phyloP scores from a whole-genome alignment of 495 filamentous ascomycete genomes.

The Penicillium longicatenatum region DNA sequence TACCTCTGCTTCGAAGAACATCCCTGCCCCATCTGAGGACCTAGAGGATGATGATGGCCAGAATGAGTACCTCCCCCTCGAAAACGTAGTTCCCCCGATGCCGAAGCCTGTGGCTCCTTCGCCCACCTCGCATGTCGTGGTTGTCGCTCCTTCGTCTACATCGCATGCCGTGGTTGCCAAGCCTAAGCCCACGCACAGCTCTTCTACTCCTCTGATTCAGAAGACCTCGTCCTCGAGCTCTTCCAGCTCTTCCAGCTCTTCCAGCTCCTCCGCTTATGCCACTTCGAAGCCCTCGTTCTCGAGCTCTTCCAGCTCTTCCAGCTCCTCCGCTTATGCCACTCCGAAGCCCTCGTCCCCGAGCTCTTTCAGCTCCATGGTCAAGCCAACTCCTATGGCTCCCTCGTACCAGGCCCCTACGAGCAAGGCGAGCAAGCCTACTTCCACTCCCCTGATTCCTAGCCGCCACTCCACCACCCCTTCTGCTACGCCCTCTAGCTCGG shows the following conservation, averaged over 20 bases:
- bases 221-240: background rate
- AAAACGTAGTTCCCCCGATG: slow-evolving; percentile 4
- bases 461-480: background rate
- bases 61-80: background rate
- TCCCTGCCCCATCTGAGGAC: background rate
- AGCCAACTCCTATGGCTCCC: background rate
- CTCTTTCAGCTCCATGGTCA: slow-evolving; percentile 8
- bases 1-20: background rate
- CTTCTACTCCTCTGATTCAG: background rate
- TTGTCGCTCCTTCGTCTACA: slow-evolving; percentile 2
- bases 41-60: slow-evolving; percentile 1
- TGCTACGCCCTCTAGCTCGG: slow-evolving; percentile 13
- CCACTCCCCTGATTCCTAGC: background rate
- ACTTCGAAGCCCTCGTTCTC: background rate
- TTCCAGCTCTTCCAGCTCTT: background rate
- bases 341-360: background rate
- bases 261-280: background rate
- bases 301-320: slow-evolving; percentile 11
- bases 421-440: background rate
- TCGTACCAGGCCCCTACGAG: background rate
- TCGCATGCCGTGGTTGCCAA: background rate
- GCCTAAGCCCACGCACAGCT: background rate
- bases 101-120: slow-evolving; percentile 11
- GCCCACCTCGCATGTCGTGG: background rate
- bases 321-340: background rate